Percentiles rank a stretch among this genome's conserved stretches.
These are phyloP conservation scores for Cyclospora cayetanensis DNA, from an alignment of 169 alveolate genomes.

Conservation along the genomic window DNA sequence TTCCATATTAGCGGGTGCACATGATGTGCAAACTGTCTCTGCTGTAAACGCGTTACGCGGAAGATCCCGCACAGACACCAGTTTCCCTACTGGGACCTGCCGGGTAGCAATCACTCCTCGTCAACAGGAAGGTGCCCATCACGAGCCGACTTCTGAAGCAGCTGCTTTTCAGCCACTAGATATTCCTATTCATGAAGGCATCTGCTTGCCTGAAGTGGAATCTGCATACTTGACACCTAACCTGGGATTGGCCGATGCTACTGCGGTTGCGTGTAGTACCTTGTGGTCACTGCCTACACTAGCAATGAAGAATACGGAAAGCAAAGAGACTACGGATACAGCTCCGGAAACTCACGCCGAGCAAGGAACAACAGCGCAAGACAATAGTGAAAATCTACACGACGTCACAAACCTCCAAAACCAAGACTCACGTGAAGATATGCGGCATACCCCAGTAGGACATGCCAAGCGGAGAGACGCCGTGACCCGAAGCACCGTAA, in stretches of 20 bases:
- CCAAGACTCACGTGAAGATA: background rate
- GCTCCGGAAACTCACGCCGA: background rate
- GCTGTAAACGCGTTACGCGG: background rate
- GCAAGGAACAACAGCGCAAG: background rate
- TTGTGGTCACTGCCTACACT: background rate
- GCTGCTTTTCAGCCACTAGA: background rate
- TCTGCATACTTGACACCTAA: background rate
- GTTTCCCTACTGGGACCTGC: background rate
- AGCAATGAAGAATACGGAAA: too few relatives aligned
- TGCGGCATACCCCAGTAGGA: background rate
- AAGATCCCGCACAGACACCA: background rate
- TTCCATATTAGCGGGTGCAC: background rate
- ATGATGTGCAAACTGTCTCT: background rate
- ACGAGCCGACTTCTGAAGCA: background rate
- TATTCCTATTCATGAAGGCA: background rate
- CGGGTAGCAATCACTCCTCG: background rate
- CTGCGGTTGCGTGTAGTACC: background rate
- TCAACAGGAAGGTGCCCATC: background rate
- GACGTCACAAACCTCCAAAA: background rate
- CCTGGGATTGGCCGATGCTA: background rate
- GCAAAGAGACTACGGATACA: background rate
- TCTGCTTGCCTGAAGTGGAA: conserved; percentile 26
- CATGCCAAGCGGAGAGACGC: background rate
- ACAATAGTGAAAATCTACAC: background rate
- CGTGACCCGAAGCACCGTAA: too few relatives aligned